Evolutionary conservation across 164 flowering plant genomes (phyloP), one percentile per base, ranked within the genome.

Genomic region (Buxus sempervirens): DNA sequence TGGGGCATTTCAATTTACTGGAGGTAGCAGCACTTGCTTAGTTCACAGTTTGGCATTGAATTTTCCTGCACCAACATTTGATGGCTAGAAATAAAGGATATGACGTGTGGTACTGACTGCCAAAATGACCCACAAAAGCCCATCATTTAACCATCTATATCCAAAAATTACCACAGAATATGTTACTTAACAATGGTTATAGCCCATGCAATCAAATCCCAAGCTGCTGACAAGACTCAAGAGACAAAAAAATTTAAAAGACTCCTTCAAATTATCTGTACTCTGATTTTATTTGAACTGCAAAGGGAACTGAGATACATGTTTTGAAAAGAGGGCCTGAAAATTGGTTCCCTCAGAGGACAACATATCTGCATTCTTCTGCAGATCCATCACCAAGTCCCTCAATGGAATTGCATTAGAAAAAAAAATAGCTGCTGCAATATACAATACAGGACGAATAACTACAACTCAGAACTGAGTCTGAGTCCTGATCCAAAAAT

Each of bases 371-470:
- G 74, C 80, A 73, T 61, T 79, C 84, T 82, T 85, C 82, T 75
- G 88, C 88, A 85, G 89, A 85, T 70, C 75, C 79, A 70, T 67
- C 69, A 70, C 72, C 23, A 69, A 71, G 65, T 65, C 76, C 76
- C 78, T 76, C 67, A 66, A 57, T 64, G 66, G 61, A 72, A 66
- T 42, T 42, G 54, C 61, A 69, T 49, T 7, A 32, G 7, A 32
- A 32, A 27, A 60, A 73, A 74, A 82, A 82, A 76, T 75, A 74
- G 75, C 66, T 69, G 72, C 75, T 71, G 68, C 70, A 69, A 74
- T 80, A 82, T 80, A 77, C 71, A 82, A 32, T n/a, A 88, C 90
- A 85, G 64, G 75, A 70, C 64, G 72, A 55, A 77, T 74, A 79
- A 58, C 73, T 80, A 82, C 82, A 79, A 58, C 72, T 78, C 48